Evolutionary conservation across 2,329 filamentous ascomycete species (phyloP), one percentile per base, ranked within the genome.

Genomic region (Dendryphion nanum): DNA sequence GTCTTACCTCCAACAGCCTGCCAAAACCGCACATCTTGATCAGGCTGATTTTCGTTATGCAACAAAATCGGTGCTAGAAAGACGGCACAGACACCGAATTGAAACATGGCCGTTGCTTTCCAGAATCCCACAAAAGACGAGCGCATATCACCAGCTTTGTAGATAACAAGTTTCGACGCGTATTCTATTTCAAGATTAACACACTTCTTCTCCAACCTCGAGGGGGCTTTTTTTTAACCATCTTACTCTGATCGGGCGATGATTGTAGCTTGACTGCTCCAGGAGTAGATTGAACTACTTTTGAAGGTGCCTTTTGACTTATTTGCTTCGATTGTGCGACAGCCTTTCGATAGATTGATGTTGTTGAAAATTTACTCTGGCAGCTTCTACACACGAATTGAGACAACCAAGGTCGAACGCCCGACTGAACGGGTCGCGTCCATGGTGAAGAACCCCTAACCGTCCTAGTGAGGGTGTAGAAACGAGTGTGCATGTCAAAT

Each of bases 91-190:
- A 56, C 54, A 15, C 58, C 59, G 18, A 64, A 66, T 19, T 66
- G 55, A 18, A 65, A 45, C 19, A 67, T 23, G 3, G 59, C 58
- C 30, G 57, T 55, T 18, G 57, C 55, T 45, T 67, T 67, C 56
- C 59, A 63, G 36, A 64, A 63, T 14, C 51, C 50, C 13, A 67
- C 55, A 47, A 51, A 66, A 4, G 59, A 51, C 6, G 59, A 61
- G 24, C 63, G 61, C 8, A 56, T 53, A 16, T 63, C 57, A 20
- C 64, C 64, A 6, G 64, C 61, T 47, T 66, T 53, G 37, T 67
- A 67, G 18, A 67, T 65, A 30, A 61, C 38, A 5, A 67, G 44
- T 12, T 38, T 51, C 43, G 33, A 48, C 33, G 51, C 58, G 53
- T 56, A 60, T 46, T 52, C 45, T 44, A 18, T 23, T 18, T 37